phyloP scores from a whole-genome alignment of 164 flowering plant genomes.

The Stephania cephalantha region DNA sequence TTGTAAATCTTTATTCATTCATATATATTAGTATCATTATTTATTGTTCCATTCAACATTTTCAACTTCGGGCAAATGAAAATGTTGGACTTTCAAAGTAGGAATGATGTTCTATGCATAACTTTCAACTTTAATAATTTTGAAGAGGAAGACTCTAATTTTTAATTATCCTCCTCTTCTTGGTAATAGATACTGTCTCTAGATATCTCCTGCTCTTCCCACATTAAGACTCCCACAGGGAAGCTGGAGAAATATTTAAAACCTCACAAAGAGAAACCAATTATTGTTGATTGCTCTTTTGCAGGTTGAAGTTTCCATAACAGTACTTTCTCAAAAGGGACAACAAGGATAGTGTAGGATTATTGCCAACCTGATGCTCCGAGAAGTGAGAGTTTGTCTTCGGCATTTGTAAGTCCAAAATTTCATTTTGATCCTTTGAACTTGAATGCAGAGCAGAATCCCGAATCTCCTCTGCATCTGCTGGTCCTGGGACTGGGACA shows the following conservation, averaged over 20 bases:
- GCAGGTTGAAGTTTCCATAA: background rate
- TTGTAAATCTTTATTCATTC: too few species aligned
- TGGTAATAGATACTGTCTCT: too few species aligned
- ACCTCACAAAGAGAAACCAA: background rate
- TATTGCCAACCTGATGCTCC: constrained; percentile 12
- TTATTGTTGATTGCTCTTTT: background rate
- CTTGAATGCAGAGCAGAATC: constrained; percentile 28
- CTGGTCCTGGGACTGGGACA: constrained; percentile 22
- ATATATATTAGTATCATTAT: too few species aligned
- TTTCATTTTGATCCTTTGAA: constrained; percentile 15
- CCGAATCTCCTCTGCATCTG: constrained; percentile 21
- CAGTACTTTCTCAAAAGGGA: background rate
- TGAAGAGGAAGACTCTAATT: background rate
- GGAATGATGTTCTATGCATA: background rate
- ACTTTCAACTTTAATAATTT: background rate
- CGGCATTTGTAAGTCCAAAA: constrained; percentile 8
- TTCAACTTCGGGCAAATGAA: too few species aligned
- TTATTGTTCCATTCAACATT: too few species aligned
- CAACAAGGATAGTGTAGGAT: background rate
- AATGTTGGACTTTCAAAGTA: background rate
- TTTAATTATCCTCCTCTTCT: too few species aligned
- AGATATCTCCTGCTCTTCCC: too few species aligned
- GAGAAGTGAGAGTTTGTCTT: constrained; percentile 8
- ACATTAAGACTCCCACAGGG: too few species aligned
- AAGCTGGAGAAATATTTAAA: too few species aligned